Base-by-base conservation (phyloP, 2,329 filamentous ascomycete genomes). In the Dryadomyces sulphureus region DNA sequence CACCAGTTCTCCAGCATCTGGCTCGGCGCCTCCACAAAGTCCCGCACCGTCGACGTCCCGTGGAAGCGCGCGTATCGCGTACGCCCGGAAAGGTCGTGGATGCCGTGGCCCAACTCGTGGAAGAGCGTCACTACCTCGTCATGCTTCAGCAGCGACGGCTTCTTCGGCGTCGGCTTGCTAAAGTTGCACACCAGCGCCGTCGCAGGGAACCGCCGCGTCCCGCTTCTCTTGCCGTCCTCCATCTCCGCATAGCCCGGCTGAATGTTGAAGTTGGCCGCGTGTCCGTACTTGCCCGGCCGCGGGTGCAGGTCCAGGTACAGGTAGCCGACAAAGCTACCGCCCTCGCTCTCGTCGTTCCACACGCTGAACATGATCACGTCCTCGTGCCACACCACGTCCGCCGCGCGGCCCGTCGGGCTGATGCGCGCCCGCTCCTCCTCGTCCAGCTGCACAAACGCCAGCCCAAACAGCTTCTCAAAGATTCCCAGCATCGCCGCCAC, bases 141-240 rank as follows among this genome's bases (percentile, higher is more conserved):
- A 57, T 90, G 85, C 69, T 89, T 88, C 38, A 92, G 72, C 4
- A 90, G 70, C 20, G 78, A 84, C 5, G 84, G 84, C 62, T 87
- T 88, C 58, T 74, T 82, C 9, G 76, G 66, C 1, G 81, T 84
- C 2, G 84, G 81, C 63, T 89, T 89, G 58, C 79, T 84, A 61
- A 90, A 90, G 65, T 90, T 90, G 72, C 84, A 90, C 11, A 90
- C 84, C 11, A 90, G 68, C 1, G 84, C 82, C 0, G 84, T 90
- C 1, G 81, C 81, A 6, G 84, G 84, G 60, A 88, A 89, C 47
- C 78, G 72, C 46, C 83, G 73, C 32, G 75, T 79, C 50, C 83
- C 16, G 34, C 16, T 7, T 32, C 11, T 4, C 27, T 32, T 30
- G 25, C 25, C 25, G 7, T 30, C 84, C 49, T 87, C 76, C 45